Percentiles rank a stretch among this genome's conserved stretches.
Conservation (phyloP, 106 monocot species). For the Agapanthus africanus region DNA sequence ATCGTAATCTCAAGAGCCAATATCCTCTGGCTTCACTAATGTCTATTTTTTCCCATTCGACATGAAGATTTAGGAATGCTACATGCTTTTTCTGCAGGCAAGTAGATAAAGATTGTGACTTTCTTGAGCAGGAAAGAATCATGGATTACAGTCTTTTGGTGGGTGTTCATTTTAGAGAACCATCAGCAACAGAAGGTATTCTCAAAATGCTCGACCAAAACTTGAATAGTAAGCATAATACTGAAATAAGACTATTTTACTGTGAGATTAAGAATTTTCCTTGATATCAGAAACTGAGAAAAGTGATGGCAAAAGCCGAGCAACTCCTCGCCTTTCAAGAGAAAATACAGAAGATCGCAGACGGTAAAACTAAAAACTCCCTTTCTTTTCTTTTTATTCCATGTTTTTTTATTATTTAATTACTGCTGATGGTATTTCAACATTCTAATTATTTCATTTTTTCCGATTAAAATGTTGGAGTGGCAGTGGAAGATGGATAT, state of each 20-base stretch:
- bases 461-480: too few species aligned
- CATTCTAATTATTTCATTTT: too few species aligned
- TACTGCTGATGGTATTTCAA: background rate
- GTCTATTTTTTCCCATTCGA: too few species aligned
- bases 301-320: constrained; percentile 15
- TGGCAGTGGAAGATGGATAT: too few species aligned
- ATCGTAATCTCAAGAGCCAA: too few species aligned
- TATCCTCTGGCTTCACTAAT: too few species aligned
- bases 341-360: constrained; percentile 44
- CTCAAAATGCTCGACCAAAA: constrained; percentile 5
- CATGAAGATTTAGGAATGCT: too few species aligned
- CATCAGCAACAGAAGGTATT: background rate
- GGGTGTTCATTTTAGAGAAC: constrained; percentile 65
- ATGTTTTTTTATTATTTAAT: background rate
- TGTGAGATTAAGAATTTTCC: background rate
- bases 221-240: background rate
- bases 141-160: constrained; percentile 96
- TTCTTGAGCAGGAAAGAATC: constrained; percentile 71
- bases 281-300: constrained; percentile 27
- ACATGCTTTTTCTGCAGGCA: constrained; percentile 7
- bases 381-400: background rate
- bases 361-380: too few species aligned
- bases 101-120: constrained; percentile 18
- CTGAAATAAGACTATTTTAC: background rate
- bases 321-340: constrained; percentile 53